Evolutionary conservation across 768 basidiomycete genomes (phyloP), one percentile per base, ranked within the genome.

Genomic region (Kwoniella pini): DNA sequence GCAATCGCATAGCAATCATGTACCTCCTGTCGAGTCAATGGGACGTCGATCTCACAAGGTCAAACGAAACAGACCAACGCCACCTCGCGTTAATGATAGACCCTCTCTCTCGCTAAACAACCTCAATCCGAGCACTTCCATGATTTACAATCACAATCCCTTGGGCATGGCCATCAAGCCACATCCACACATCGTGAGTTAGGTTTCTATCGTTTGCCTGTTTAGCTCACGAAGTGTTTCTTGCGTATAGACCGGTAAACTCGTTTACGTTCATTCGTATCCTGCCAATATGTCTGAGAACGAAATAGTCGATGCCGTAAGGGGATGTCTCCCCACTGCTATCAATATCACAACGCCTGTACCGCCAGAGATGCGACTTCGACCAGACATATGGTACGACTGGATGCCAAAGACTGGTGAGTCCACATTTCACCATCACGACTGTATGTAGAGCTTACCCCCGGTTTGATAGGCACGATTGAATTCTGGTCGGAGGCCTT

Each of bases 321-420:
- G 44, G n/a, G 68, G 66, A 2, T 73, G 68, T 42, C 44, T 68
- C 15, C 71, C 71, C 4, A 43, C 70, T 27, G 48, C 59, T 44
- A 63, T 73, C 63, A 63, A 64, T 26, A 55, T 73, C 24, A 33
- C 28, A 3, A 38, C 40, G 11, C 49, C 62, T 19, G 67, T 73
- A 12, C 39, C 46, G 2, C 31, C 46, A 2, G 48, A 60, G 11
- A 53, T 44, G 19, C 24, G 71, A 13, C 49, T 69, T 9, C 55
- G 60, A 50, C 71, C 71, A 3, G 60, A 73, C 45, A 57, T 45
- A 30, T 64, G 62, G 36, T 73, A 73, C 40, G 66, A 68, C 36
- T 73, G 71, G 71, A 73, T 73, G 71, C 53, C 57, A 5, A 63
- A 57, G 39, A 26, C 52, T 4, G 71, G 71, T 68, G 24, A 57